Evolutionary conservation across 352 stramenopile species (phyloP).

Genomic region (Globisporangium okanoganense): DNA sequence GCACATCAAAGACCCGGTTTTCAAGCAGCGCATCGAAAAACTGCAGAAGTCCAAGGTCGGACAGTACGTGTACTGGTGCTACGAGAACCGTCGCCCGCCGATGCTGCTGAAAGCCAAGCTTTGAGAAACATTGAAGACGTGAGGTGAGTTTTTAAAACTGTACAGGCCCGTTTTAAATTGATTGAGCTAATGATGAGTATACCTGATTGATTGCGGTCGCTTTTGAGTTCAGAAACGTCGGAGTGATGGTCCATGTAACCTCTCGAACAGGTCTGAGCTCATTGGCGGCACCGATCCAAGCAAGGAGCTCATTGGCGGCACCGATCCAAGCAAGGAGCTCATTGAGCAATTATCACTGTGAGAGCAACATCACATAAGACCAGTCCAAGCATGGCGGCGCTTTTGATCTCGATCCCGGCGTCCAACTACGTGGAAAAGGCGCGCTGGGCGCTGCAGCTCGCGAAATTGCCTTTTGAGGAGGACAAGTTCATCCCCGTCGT

Average conservation of each 20-base stretch:
- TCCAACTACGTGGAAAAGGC: slow-evolving; percentile 61
- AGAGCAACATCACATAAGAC: not conserved
- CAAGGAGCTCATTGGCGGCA: not conserved
- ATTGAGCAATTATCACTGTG: not conserved
- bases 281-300: too few relatives aligned
- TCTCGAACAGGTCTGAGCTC: not conserved
- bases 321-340: not conserved
- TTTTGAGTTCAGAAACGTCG: not conserved
- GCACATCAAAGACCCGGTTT: slow-evolving; percentile 17
- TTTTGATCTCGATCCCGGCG: slow-evolving; percentile 37
- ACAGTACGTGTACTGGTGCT: slow-evolving; percentile 51
- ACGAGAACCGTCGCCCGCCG: slow-evolving; percentile 37
- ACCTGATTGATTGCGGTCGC: not conserved
- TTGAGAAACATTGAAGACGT: not conserved
- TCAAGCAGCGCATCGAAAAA: slow-evolving; percentile 27
- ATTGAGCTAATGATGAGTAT: not conserved
- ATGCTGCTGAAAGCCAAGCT: slow-evolving; percentile 16
- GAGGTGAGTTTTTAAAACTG: too few relatives aligned
- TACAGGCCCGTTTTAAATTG: not conserved
- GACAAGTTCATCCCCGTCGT: slow-evolving; percentile 40
- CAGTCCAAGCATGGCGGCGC: slow-evolving; percentile 4
- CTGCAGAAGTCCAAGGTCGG: slow-evolving; percentile 34
- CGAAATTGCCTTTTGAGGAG: slow-evolving; percentile 35
- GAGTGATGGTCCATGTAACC: not conserved
- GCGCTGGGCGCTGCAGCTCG: slow-evolving; percentile 39